Conservation (phyloP, 225 moss, liverwort and hornwort species). For the Anthoceros angustus region DNA sequence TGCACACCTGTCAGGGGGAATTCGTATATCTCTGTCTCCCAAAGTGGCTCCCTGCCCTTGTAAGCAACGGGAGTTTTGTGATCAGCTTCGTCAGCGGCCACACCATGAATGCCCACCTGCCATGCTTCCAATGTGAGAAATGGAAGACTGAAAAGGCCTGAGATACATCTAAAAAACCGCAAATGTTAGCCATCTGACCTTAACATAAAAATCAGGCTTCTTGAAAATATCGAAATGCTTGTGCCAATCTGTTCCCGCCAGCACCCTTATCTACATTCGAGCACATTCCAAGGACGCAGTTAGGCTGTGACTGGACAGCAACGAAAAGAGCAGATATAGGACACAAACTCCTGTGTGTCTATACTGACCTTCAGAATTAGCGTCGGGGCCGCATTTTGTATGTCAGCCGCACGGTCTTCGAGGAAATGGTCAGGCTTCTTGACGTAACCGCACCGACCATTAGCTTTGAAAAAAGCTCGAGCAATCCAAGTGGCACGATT, state of each 20-base stretch:
- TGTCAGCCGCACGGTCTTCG: constrained; percentile 11
- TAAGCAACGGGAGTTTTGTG: constrained; percentile 11
- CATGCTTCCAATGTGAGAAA: not conserved
- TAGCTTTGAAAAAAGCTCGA: constrained; percentile 43
- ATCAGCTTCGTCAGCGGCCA: constrained; percentile 26
- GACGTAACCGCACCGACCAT: constrained; percentile 52
- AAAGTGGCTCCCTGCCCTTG: constrained; percentile 31
- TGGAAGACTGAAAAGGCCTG: not conserved
- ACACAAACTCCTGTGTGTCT: not conserved
- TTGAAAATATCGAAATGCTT: constrained; percentile 52
- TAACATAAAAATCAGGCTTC: constrained; percentile 78
- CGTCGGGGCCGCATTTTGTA: constrained; percentile 27
- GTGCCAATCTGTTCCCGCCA: constrained; percentile 81
- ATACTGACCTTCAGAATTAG: constrained; percentile 30
- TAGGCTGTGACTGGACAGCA: constrained; percentile 8
- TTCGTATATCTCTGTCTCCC: constrained; percentile 24
- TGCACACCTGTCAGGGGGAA: constrained; percentile 35
- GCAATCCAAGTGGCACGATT: constrained; percentile 69
- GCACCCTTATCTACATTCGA: constrained; percentile 43
- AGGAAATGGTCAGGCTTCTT: constrained; percentile 51
- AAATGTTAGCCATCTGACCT: constrained; percentile 23
- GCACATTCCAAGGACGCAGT: not conserved
- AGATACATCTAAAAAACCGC: not conserved
- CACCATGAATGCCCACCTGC: constrained; percentile 41
- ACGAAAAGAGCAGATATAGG: not conserved